Conservation (phyloP, 1,284 basidiomycete species). For the Pseudozyma sp. region DNA sequence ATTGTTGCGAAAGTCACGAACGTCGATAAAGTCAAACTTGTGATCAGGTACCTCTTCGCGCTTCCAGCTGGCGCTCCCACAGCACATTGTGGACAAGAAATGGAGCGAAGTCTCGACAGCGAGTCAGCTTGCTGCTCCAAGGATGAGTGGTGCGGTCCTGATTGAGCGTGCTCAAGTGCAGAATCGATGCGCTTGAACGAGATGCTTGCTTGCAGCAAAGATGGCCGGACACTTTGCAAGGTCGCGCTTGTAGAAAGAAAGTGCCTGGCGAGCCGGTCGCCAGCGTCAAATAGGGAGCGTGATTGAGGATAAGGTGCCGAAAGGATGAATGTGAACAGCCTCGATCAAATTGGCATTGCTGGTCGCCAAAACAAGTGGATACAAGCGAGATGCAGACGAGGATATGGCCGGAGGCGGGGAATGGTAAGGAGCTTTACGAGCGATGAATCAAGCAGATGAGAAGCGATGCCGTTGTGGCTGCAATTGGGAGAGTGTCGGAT, state of each 20-base stretch:
- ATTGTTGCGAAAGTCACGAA: conserved; percentile 88
- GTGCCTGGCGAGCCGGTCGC: conserved; percentile 19
- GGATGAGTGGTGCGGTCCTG: too few species aligned
- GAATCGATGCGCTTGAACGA: too few species aligned
- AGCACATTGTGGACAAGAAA: conserved; percentile 47
- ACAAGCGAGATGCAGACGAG: background rate
- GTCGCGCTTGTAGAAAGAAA: background rate
- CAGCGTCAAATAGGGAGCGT: background rate
- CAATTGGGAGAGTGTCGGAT: too few species aligned
- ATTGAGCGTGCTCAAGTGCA: too few species aligned
- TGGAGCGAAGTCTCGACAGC: background rate
- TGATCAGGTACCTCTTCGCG: conserved; percentile 96
- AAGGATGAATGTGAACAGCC: background rate
- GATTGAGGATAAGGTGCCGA: background rate
- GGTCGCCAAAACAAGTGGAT: background rate
- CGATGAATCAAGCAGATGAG: too few species aligned
- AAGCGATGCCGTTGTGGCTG: too few species aligned
- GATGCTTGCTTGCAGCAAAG: too few species aligned
- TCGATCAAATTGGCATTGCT: conserved; percentile 16
- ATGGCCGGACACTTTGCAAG: too few species aligned
- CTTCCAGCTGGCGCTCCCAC: conserved; percentile 77
- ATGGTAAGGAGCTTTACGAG: background rate
- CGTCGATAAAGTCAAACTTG: conserved; percentile 99
- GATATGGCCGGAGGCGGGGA: background rate
- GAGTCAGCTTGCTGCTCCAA: background rate